These are phyloP conservation scores for Haberlea rhodopensis DNA, from an alignment of 257 asterid species.

Conservation along the genomic window DNA sequence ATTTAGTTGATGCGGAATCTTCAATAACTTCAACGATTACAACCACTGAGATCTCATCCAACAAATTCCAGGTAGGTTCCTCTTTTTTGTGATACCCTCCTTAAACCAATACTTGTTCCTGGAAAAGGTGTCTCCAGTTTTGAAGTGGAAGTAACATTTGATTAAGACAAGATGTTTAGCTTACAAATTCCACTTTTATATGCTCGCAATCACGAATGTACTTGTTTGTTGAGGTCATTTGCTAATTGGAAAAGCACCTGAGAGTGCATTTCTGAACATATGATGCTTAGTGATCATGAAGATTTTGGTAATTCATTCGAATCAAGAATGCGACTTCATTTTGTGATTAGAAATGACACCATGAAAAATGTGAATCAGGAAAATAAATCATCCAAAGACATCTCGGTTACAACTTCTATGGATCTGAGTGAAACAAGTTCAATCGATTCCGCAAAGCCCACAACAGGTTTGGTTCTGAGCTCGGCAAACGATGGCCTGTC, in stretches of 20 bases:
- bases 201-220: too few relatives aligned
- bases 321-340: not conserved
- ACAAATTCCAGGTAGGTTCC: conserved; percentile 42
- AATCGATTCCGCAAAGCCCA: conserved; percentile 23
- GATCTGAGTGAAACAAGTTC: conserved; percentile 26
- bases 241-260: too few relatives aligned
- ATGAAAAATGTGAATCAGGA: conserved; percentile 37
- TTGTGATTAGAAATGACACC: conserved; percentile 15
- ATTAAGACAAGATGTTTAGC: too few relatives aligned
- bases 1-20: conserved; percentile 24
- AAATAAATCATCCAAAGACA: conserved; percentile 32
- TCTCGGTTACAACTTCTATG: conserved; percentile 4
- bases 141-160: not conserved
- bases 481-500: conserved; percentile 28
- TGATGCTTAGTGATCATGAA: not conserved
- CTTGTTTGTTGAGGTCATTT: too few relatives aligned
- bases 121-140: too few relatives aligned
- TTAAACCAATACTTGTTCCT: not conserved
- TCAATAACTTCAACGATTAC: conserved; percentile 30
- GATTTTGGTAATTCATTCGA: not conserved
- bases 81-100: conserved; percentile 4
- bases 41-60: conserved; percentile 36
- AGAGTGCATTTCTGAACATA: not conserved
- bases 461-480: conserved; percentile 20
- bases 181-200: too few relatives aligned